Base-by-base conservation (phyloP, 2,329 filamentous ascomycete species). In the Ceratocystis alfenasii region DNA sequence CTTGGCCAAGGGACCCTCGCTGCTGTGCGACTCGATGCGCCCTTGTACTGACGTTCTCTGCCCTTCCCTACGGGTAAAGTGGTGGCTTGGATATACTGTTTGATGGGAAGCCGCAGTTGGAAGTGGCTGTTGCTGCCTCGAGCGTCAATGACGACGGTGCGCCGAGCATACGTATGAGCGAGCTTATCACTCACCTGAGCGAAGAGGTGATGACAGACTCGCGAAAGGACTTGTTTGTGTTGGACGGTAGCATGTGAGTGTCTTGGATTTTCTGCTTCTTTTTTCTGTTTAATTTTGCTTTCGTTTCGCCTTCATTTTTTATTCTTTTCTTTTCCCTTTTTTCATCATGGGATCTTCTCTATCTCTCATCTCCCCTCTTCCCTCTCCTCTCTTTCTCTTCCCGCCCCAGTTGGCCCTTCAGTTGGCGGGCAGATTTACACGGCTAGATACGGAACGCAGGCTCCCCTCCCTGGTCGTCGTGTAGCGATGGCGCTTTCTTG, bases 31-130 rank as follows among this genome's bases (percentile, higher is more conserved):
- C 53, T 57, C 5, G 8, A 17, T 7, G 17, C 53, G 48, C n/a
- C 20, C 48, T 25, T 57, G 22, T 53, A 25, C 48, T 53, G n/a
- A 53, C 48, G 48, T 53, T 22, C 22, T 53, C n/a, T 53, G 7
- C 7, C 22, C 48, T 53, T 53, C 10, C 36, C 36, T 53, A 28
- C 28, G 20, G 33, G 55, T 28, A 59, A 71, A 92, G 94, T 69
- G 94, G 94, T 69, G 94, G 94, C 25, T 83, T 99, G 20, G 94
- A 99, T 77, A 88, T 96, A 78, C 86, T 99, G 70, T 99, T 99
- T 77, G 85, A 87, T 41, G 87, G 96, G 74, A 80, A 90, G 76
- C 84, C 87, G 66, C 87, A 85, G 70, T 89, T 93, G 74, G 77
- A 80, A 25, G 74, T 99, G 59, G 76, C 80, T 2, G 75, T 97